A percentile compares a stretch with the other conserved stretches of the same genome.
phyloP scores from a whole-genome alignment of 768 basidiomycete genomes.

The Rhizopogon vinicolor region DNA sequence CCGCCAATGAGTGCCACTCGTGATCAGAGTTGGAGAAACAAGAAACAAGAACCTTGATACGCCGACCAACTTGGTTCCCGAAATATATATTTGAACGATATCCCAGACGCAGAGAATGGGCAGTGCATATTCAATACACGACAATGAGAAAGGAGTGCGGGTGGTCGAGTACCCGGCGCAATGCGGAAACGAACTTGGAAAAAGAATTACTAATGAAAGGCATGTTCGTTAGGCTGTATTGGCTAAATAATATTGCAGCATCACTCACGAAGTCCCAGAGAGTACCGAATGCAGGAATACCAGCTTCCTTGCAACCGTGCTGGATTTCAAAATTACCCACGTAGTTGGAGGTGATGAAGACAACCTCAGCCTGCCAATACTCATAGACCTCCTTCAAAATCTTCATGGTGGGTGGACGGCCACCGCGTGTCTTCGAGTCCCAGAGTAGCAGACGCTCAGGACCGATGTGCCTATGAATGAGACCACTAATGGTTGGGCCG shows the following conservation, averaged over 20 bases:
- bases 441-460: constrained; percentile 73
- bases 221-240: constrained; percentile 1
- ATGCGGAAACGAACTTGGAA: constrained; percentile 2
- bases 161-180: not conserved
- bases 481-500: constrained; percentile 70
- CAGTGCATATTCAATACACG: constrained; percentile 3
- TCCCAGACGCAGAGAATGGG: not conserved
- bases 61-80: not conserved
- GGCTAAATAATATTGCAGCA: not conserved
- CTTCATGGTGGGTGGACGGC: constrained; percentile 76
- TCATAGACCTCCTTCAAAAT: constrained; percentile 64
- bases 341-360: constrained; percentile 81
- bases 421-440: constrained; percentile 72
- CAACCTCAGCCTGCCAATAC: constrained; percentile 72
- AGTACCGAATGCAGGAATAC: constrained; percentile 65
- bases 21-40: constrained; percentile 1
- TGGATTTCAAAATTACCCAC: constrained; percentile 77
- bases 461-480: constrained; percentile 66
- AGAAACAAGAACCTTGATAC: constrained; percentile 5
- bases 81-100: not conserved
- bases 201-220: constrained; percentile 17
- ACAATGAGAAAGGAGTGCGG: constrained; percentile 1
- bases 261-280: constrained; percentile 61
- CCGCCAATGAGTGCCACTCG: constrained; percentile 4
- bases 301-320: constrained; percentile 68